Conservation (phyloP, 805 yeast species). For the Teunomyces aglyptinius region DNA sequence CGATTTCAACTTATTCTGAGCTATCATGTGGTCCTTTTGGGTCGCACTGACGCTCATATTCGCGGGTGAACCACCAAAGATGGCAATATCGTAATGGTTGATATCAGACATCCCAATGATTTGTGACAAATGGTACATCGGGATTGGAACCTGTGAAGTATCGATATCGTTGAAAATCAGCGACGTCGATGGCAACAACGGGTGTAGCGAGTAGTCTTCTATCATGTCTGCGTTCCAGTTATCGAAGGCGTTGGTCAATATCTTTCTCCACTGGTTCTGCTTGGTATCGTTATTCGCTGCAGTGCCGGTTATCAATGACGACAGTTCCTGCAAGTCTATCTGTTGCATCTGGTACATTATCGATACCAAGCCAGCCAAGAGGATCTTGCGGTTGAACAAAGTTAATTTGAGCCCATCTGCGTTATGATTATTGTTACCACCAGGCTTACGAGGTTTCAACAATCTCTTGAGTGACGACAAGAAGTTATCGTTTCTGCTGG, state of each 20-base stretch:
- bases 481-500: constrained; percentile 33
- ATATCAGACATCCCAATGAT: constrained; percentile 58
- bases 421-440: constrained; percentile 3
- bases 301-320: constrained; percentile 26
- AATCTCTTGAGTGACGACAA: constrained; percentile 56
- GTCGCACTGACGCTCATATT: constrained; percentile 56
- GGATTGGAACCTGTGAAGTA: constrained; percentile 26
- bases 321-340: constrained; percentile 58
- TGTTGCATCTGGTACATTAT: constrained; percentile 73
- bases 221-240: constrained; percentile 57
- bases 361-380: constrained; percentile 65
- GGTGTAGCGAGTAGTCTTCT: constrained; percentile 18
- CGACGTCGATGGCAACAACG: constrained; percentile 7
- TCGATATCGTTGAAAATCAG: constrained; percentile 14
- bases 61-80: constrained; percentile 79
- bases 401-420: constrained; percentile 17
- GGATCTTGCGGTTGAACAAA: constrained; percentile 62
- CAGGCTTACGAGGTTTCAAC: constrained; percentile 49
- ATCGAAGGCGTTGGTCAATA: constrained; percentile 67
- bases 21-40: constrained; percentile 31
- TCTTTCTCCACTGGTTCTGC: constrained; percentile 65
- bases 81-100: constrained; percentile 75
- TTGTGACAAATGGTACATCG: constrained; percentile 72
- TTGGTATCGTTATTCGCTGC: constrained; percentile 17
- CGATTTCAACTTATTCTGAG: constrained; percentile 30